Base-by-base conservation (phyloP, 768 basidiomycete species). In the Agaricus sinodeliciosus region DNA sequence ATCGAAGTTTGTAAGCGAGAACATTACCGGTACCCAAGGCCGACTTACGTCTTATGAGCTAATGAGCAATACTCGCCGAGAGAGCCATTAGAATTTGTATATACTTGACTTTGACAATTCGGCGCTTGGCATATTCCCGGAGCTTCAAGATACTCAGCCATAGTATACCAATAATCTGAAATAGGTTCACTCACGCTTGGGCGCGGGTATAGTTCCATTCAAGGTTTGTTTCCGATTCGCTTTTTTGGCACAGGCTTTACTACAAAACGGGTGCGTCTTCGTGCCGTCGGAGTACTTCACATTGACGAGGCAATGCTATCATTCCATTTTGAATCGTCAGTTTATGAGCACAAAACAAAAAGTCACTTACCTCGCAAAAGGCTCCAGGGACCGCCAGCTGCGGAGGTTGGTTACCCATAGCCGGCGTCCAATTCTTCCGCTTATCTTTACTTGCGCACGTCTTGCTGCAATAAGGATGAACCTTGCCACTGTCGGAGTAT, bases 241-340 rank as follows among this genome's bases (percentile, higher is more conserved):
- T 48, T 70, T 75, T 59, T 73, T 73, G 3, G 82, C 81, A 58
- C 84, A 85, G 9, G 79, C 74, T 59, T 80, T 85, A 60, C 81
- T 68, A 59, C 84, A 85, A 62, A 75, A 86, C 12, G 80, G 74
- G 64, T 85, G 83, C 1, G 73, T 77, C 48, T 74, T 75, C 8
- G 72, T 74, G 13, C 80, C 79, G 59, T 85, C 83, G 16, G 69
- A 71, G 57, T 78, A 76, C 58, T 82, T 85, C 37, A 83, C 81
- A 37, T 80, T 75, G 55, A 72, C 72, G 54, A 77, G 77, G 64
- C 83, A 85, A 56, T 75, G 75, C 83, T 85, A 58, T 12, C 48
- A 41, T 13, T 34, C 26, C 22, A 16, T 44, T 26, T 40, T 18
- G 43, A 18, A 35, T 50, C 60, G 44, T 34, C n/a, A 12, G 28